Conservation (phyloP, 2,329 filamentous ascomycete genomes). For the Neurospora crassa region DNA sequence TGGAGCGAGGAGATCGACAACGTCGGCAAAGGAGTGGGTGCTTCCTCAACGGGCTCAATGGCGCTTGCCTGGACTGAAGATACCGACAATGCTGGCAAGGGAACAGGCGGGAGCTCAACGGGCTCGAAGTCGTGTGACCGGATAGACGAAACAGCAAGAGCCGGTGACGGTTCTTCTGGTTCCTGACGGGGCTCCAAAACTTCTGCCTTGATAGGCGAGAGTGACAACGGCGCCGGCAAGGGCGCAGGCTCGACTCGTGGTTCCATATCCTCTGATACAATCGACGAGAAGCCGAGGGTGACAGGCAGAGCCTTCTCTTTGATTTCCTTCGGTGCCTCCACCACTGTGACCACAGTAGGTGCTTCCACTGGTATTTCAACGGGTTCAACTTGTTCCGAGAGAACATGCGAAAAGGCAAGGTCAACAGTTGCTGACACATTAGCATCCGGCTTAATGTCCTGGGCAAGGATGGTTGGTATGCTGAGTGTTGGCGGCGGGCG, state of each 20-base stretch:
- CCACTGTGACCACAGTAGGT: conserved; percentile 13
- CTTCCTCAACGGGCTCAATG: conserved; percentile 16
- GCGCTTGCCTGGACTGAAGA: conserved; percentile 27
- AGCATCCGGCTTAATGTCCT: conserved; percentile 20
- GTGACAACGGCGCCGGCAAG: conserved; percentile 12
- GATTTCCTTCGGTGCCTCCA: conserved; percentile 4
- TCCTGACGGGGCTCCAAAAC: conserved; percentile 13
- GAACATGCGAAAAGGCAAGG: conserved; percentile 12
- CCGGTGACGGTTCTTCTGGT: conserved; percentile 9
- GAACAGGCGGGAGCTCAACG: conserved; percentile 9
- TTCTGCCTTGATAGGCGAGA: conserved; percentile 9
- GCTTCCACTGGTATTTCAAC: conserved; percentile 11
- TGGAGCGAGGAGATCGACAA: conserved; percentile 17
- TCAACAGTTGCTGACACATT: conserved; percentile 13
- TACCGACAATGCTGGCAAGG: conserved; percentile 22
- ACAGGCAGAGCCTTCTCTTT: conserved; percentile 3
- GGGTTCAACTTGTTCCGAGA: conserved; percentile 18
- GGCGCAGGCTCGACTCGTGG: conserved; percentile 20
- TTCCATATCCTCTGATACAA: conserved; percentile 24
- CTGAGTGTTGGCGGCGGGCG: conserved; percentile 6
- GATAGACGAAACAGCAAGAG: conserved; percentile 12
- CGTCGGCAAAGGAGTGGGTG: conserved; percentile 8
- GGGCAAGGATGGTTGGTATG: conserved; percentile 10
- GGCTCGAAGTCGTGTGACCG: conserved; percentile 20
- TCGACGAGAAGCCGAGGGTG: conserved; percentile 22